Percentiles rank a stretch among this genome's conserved stretches.
Evolutionary conservation across 148 eudicot genomes (phyloP).

Genomic region (Silene conica): DNA sequence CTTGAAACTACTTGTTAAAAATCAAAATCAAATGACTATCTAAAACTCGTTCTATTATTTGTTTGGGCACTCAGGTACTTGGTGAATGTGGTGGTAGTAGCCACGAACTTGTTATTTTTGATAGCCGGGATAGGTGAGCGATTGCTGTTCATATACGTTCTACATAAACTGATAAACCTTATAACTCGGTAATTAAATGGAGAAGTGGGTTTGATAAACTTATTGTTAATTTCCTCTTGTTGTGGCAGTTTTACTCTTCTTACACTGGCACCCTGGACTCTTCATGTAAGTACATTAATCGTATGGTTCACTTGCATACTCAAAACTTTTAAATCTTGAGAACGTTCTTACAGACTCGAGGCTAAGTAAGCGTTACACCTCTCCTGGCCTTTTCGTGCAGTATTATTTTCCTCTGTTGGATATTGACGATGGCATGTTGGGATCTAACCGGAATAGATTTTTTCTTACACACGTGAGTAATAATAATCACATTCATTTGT

Average conservation of each 20-base stretch:
- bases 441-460: slow-evolving; percentile 58
- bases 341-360: not conserved
- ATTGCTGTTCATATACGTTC: not conserved
- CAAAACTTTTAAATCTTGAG: no score
- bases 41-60: no score
- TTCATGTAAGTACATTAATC: no score
- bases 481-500: not conserved
- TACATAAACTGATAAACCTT: no score
- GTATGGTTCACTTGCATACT: no score
- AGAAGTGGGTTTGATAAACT: slow-evolving; percentile 26
- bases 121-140: slow-evolving; percentile 53
- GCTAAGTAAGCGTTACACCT: not conserved
- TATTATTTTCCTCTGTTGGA: slow-evolving; percentile 52
- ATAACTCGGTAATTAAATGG: no score
- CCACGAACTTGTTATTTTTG: slow-evolving; percentile 42
- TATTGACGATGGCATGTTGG: slow-evolving; percentile 56
- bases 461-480: slow-evolving; percentile 61
- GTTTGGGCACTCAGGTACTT: slow-evolving; percentile 38
- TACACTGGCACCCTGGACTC: slow-evolving; percentile 67
- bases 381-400: slow-evolving; percentile 31
- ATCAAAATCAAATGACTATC: no score
- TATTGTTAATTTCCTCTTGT: slow-evolving; percentile 32
- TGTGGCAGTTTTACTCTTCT: slow-evolving; percentile 53
- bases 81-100: slow-evolving; percentile 47
- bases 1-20: no score